A percentile compares a stretch with the other conserved stretches of the same genome.
Evolutionary conservation across 2,329 filamentous ascomycete genomes (phyloP).

Genomic region (Pseudogymnoascus sp.): DNA sequence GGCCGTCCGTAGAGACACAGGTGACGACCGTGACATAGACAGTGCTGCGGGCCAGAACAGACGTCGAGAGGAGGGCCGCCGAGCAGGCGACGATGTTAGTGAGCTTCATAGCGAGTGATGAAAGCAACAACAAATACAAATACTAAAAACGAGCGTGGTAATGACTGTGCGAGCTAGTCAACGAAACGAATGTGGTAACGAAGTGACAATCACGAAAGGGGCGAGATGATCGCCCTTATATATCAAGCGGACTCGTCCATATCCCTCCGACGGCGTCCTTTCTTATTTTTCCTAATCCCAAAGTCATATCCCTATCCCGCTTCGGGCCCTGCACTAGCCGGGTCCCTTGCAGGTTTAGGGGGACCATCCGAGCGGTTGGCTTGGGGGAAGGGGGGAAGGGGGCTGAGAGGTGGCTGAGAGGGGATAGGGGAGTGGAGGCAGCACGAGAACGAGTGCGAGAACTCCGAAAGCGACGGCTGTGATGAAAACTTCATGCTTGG

Average conservation of each 20-base stretch:
- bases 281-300: background rate
- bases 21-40: background rate
- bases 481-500: too few relatives aligned
- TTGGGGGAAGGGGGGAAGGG: too few relatives aligned
- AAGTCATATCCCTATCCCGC: background rate
- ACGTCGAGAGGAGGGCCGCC: background rate
- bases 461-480: too few relatives aligned
- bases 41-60: slow-evolving; percentile 1
- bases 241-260: background rate
- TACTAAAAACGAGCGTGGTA: background rate
- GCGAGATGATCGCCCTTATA: background rate
- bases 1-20: background rate
- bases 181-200: background rate
- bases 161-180: background rate
- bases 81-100: background rate
- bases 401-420: too few relatives aligned
- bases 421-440: too few relatives aligned
- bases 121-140: background rate
- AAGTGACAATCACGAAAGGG: background rate
- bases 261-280: background rate
- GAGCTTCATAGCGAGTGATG: background rate
- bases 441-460: too few relatives aligned
- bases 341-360: background rate
- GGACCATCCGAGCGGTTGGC: background rate
- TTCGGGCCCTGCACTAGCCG: background rate